Base-by-base conservation (phyloP, 805 yeast species). In the Blastobotrys peoriensis region DNA sequence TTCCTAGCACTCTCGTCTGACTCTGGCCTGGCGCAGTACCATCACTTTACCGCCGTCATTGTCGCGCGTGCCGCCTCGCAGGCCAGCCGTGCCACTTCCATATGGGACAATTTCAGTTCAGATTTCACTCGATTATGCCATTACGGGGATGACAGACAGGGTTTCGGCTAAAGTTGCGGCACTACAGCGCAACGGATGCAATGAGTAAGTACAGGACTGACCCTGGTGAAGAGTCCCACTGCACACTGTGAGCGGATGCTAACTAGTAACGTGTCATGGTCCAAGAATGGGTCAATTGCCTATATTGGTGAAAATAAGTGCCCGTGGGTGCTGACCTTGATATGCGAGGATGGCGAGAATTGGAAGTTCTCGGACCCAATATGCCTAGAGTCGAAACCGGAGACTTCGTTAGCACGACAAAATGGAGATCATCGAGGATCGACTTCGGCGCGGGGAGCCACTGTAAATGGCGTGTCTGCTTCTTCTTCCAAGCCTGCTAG, bases 221-320 rank as follows among this genome's bases (percentile, higher is more conserved):
- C 3, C 30, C n/a, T n/a, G n/a, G n/a, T n/a, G n/a, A n/a, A n/a
- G n/a, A n/a, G n/a, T n/a, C n/a, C n/a, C n/a, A n/a, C n/a, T n/a
- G n/a, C n/a, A n/a, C n/a, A n/a, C n/a, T n/a, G n/a, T n/a, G n/a
- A 25, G 13, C 8, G 8, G 30, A 25, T 8, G 35, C 13, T 25
- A 19, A 25, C 19, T 38, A 49, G 55, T 27, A 48, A 53, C 39
- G 71, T 82, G 6, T 74, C 86, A 8, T 87, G 96, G 96, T 84
- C 94, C 8, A 76, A 79, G 52, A 83, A 81, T 52, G 96, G 96
- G 10, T 78, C 86, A 53, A 74, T 89, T 25, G 95, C 95, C 1
- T 86, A 82, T 54, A 71, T 75, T 44, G 38, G 54, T 60, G 22
- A 30, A 5, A 28, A 18, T n/a, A 13, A 13, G 30, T 8, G 30